Percentiles rank a stretch among this genome's conserved stretches.
Conservation (phyloP, 345 rosid genomes). For the Combretum micranthum region DNA sequence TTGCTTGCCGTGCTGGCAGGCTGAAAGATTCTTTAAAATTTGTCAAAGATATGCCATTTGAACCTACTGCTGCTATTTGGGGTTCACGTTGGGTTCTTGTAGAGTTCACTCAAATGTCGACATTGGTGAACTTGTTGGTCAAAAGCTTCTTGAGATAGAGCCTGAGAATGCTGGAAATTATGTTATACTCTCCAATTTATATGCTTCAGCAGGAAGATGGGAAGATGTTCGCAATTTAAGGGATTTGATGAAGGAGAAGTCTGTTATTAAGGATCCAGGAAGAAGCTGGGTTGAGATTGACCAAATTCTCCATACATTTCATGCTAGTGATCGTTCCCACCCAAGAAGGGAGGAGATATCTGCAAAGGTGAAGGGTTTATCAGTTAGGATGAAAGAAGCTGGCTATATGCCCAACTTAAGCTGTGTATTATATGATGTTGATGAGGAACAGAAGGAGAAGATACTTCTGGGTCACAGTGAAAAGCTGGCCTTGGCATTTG, state of each 20-base stretch:
- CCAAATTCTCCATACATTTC: slow-evolving; percentile 64
- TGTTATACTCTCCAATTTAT: slow-evolving; percentile 73
- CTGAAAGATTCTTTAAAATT: slow-evolving; percentile 60
- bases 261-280: slow-evolving; percentile 81
- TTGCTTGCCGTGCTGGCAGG: slow-evolving; percentile 83
- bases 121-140: slow-evolving; percentile 61
- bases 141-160: slow-evolving; percentile 49
- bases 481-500: slow-evolving; percentile 79
- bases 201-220: slow-evolving; percentile 83
- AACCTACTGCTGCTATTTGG: slow-evolving; percentile 75
- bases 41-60: slow-evolving; percentile 53
- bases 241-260: slow-evolving; percentile 59
- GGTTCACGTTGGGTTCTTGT: slow-evolving; percentile 82
- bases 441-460: slow-evolving; percentile 90
- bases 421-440: slow-evolving; percentile 75
- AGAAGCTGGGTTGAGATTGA: slow-evolving; percentile 78
- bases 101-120: slow-evolving; percentile 67
- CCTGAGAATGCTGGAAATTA: slow-evolving; percentile 87
- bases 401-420: slow-evolving; percentile 78
- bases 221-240: slow-evolving; percentile 63
- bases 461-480: slow-evolving; percentile 78
- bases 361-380: slow-evolving; percentile 43
- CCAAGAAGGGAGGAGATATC: slow-evolving; percentile 67
- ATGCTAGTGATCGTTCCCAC: slow-evolving; percentile 70
- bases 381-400: slow-evolving; percentile 56